Evolutionary conservation across 805 yeast genomes (phyloP).

Genomic region (Teunomyces funiuensis): DNA sequence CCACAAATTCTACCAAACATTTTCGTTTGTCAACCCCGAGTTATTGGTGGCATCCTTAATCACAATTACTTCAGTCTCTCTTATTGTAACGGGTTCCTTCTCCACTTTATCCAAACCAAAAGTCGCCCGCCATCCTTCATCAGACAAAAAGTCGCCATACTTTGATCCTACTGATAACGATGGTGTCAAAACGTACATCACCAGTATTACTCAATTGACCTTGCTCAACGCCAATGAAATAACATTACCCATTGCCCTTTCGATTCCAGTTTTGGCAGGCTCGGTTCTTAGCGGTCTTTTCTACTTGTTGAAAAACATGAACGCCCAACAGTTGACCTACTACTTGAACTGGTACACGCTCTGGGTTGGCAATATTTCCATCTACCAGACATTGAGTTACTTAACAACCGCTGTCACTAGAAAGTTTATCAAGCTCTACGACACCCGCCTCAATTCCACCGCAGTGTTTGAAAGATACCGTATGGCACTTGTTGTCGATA

Average conservation of each 20-base stretch:
- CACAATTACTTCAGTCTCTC: not conserved
- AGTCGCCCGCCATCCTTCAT: conserved; percentile 22
- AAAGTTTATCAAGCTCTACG: conserved; percentile 22
- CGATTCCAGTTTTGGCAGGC: conserved; percentile 48
- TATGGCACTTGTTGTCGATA: conserved; percentile 41
- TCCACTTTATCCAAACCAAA: conserved; percentile 23
- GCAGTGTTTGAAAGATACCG: conserved; percentile 32
- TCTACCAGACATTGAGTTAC: conserved; percentile 26
- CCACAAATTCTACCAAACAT: not conserved
- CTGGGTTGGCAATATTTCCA: conserved; percentile 32
- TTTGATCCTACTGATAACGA: conserved; percentile 28
- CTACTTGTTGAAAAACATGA: conserved; percentile 32
- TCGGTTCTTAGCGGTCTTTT: conserved; percentile 37
- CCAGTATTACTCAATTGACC: conserved; percentile 8
- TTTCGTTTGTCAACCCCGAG: not conserved
- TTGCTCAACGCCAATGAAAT: conserved; percentile 9
- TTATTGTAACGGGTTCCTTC: conserved; percentile 6
- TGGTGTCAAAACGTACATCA: conserved; percentile 13
- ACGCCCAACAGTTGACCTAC: conserved; percentile 27
- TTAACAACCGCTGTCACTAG: conserved; percentile 24
- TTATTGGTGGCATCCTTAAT: not conserved
- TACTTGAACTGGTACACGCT: conserved; percentile 37
- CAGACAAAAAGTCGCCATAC: conserved; percentile 12
- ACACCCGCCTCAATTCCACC: conserved; percentile 5
- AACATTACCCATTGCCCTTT: conserved; percentile 28